Conservation (phyloP, 495 filamentous ascomycete genomes). For the Talaromyces proteolyticus region DNA sequence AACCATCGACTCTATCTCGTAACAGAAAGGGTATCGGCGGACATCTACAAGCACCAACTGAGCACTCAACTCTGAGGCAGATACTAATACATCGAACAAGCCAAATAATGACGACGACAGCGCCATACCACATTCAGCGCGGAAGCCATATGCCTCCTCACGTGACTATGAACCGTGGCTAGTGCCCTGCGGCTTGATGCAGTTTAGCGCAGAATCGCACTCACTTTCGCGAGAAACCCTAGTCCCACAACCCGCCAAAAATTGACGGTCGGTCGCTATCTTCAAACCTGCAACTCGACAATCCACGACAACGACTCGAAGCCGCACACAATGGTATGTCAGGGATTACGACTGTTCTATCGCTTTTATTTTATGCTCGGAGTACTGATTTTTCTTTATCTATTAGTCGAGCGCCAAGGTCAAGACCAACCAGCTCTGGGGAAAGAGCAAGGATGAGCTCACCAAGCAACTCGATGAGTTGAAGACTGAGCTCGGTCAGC, state of each 20-base stretch:
- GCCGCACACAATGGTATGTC: conserved; percentile 46
- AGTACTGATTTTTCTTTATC: conserved; percentile 1
- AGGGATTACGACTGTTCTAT: not conserved
- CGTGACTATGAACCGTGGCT: not conserved
- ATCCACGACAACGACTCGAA: conserved; percentile 37
- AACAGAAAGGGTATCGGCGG: not conserved
- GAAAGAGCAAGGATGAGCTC: conserved; percentile 97
- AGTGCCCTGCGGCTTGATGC: not conserved
- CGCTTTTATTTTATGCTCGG: not conserved
- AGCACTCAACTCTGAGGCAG: too few species aligned
- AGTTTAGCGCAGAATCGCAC: conserved; percentile 24
- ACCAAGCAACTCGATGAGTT: conserved; percentile 87
- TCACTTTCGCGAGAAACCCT: conserved; percentile 27
- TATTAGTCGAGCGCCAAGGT: conserved; percentile 80
- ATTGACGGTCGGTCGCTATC: conserved; percentile 41
- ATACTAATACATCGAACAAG: too few species aligned
- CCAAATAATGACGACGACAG: too few species aligned
- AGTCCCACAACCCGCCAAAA: conserved; percentile 43
- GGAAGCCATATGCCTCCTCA: not conserved
- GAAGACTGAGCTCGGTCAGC: conserved; percentile 87
- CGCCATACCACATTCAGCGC: not conserved
- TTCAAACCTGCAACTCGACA: conserved; percentile 47
- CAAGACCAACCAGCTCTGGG: conserved; percentile 92
- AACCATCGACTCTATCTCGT: too few species aligned
- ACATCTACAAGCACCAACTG: too few species aligned